Base-by-base conservation (phyloP, 1,284 basidiomycete genomes). In the Vanrija humicola region DNA sequence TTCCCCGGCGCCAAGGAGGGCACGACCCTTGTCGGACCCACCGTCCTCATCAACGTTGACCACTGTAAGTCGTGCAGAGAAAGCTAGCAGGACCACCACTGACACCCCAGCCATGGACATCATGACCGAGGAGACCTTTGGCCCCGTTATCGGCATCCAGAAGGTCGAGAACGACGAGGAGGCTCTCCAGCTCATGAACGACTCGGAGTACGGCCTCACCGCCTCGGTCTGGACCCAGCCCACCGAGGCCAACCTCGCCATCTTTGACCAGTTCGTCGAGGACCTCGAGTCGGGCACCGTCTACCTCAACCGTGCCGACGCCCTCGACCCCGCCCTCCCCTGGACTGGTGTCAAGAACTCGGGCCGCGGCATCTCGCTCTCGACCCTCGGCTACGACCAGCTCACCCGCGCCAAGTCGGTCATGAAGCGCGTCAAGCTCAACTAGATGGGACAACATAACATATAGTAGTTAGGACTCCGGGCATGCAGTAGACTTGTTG, bases 321-420 rank as follows among this genome's bases (percentile, higher is more conserved):
- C 81, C 68, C 81, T 95, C 40, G 93, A 97, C 70, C 93, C 94
- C 2, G 90, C 91, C 1, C 79, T 97, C 3, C 84, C 90, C 1
- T 98, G 95, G 94, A 89, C 87, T 1, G 94, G 94, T 2, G 87
- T 91, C 54, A 98, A 97, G 80, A 81, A 96, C 70, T 91, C 88
- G 54, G 94, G 95, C 18, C 80, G 91, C 29, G 95, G 95, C 3
- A 79, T 97, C 59, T 92, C 89, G 67, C 77, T 97, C 65, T 91
- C 89, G 70, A 86, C 86, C 68, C 90, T 91, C 60, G 73, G 74
- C 1, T 78, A 72, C 55, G 75, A 74, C 54, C 70, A 73, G 49
- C 62, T 78, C 43, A 58, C 60, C 38, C 60, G 45, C 50, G 48
- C 60, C 18, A 58, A 58, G 60, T 48, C 46, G 43, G 54, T 62